Percentiles rank a stretch among this genome's conserved stretches.
phyloP scores from a whole-genome alignment of 1,284 basidiomycete genomes.

The Boletellus deceptivus region DNA sequence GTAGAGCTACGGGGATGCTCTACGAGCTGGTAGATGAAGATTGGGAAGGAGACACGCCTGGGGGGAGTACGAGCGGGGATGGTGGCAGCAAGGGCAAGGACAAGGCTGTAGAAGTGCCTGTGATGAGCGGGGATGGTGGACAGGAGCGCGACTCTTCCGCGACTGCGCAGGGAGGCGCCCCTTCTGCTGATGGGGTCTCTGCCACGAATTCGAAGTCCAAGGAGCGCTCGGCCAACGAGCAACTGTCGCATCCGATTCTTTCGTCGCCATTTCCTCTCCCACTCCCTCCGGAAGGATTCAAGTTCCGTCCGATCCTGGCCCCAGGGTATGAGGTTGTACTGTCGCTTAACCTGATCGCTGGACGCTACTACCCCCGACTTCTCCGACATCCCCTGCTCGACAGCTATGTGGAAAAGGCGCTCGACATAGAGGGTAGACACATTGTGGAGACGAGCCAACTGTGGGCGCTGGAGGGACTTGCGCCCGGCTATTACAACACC shows the following conservation, averaged over 20 bases:
- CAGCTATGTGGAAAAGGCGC: slow-evolving; percentile 39
- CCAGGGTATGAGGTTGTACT: slow-evolving; percentile 64
- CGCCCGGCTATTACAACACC: slow-evolving; percentile 58
- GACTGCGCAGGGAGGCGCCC: slow-evolving; percentile 7
- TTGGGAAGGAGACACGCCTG: slow-evolving; percentile 49
- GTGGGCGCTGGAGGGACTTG: slow-evolving; percentile 67
- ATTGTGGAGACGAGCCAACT: slow-evolving; percentile 45
- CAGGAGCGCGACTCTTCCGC: slow-evolving; percentile 20
- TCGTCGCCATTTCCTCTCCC: slow-evolving; percentile 50
- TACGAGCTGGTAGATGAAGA: slow-evolving; percentile 73
- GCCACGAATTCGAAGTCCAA: slow-evolving; percentile 12
- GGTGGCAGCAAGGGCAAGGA: slow-evolving; percentile 29
- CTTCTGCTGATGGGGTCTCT: slow-evolving; percentile 10
- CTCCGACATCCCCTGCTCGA: slow-evolving; percentile 58
- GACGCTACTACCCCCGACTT: slow-evolving; percentile 72
- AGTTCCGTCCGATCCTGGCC: slow-evolving; percentile 64
- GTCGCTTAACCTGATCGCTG: slow-evolving; percentile 63
- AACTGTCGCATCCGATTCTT: slow-evolving; percentile 41
- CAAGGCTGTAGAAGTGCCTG: slow-evolving; percentile 24
- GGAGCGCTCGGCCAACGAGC: slow-evolving; percentile 27
- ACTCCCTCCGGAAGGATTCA: slow-evolving; percentile 58
- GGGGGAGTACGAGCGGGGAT: slow-evolving; percentile 1
- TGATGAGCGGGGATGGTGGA: slow-evolving; percentile 3
- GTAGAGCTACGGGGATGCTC: slow-evolving; percentile 62
- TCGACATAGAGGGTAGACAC: slow-evolving; percentile 35